Conservation (phyloP, 169 alveolate genomes). For the Theileria equi region DNA sequence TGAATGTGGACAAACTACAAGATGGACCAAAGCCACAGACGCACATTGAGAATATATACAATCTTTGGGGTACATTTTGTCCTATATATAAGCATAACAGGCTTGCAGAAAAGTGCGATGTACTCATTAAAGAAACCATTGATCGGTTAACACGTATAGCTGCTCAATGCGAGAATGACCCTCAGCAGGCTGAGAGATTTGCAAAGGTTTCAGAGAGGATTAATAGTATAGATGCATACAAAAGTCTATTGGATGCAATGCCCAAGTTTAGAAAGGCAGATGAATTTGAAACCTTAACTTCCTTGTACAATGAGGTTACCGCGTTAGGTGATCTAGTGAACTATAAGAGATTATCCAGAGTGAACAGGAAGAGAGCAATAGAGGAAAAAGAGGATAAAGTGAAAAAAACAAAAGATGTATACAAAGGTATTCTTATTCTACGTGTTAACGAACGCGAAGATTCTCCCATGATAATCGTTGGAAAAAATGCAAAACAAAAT, state of each 20-base stretch:
- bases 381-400: conserved; percentile 50
- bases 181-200: conserved; percentile 43
- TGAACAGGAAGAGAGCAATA: conserved; percentile 45
- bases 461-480: conserved; percentile 70
- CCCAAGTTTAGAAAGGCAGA: background rate
- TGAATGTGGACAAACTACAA: background rate
- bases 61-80: conserved; percentile 25
- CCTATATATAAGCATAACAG: conserved; percentile 44
- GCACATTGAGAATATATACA: conserved; percentile 15
- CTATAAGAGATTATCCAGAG: conserved; percentile 33
- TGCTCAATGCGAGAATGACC: conserved; percentile 42
- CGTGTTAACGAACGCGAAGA: conserved; percentile 59
- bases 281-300: background rate
- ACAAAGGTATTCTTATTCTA: conserved; percentile 64
- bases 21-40: background rate
- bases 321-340: conserved; percentile 52
- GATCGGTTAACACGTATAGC: conserved; percentile 18
- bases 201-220: conserved; percentile 25
- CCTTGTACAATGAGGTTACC: conserved; percentile 33
- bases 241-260: background rate
- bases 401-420: conserved; percentile 60
- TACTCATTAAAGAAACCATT: background rate
- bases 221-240: conserved; percentile 8
- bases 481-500: conserved; percentile 72
- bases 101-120: conserved; percentile 25